Conservation (phyloP, 1,284 basidiomycete genomes). For the Hypsizygus ulmarius region DNA sequence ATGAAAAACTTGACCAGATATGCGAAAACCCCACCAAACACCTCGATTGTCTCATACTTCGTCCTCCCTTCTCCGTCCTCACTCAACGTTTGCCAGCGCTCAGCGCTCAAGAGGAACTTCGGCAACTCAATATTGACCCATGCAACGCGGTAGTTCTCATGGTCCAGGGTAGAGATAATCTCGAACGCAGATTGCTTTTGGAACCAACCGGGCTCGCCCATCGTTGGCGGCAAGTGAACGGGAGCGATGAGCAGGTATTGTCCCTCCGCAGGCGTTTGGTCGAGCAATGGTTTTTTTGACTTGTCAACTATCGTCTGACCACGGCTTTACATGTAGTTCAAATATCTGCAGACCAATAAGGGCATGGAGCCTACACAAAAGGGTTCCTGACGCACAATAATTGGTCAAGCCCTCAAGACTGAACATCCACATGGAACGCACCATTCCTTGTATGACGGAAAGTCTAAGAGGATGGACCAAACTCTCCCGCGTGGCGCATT, state of each 20-base stretch:
- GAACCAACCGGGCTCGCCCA: conserved; percentile 24
- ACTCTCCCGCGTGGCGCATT: conserved; percentile 45
- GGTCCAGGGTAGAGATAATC: conserved; percentile 47
- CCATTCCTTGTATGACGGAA: conserved; percentile 35
- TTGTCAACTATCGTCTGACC: conserved; percentile 49
- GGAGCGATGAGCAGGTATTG: conserved; percentile 45
- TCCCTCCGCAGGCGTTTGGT: conserved; percentile 50
- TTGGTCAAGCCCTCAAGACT: too few species aligned
- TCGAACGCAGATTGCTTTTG: conserved; percentile 35
- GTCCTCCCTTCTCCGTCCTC: conserved; percentile 50
- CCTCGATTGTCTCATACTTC: conserved; percentile 63
- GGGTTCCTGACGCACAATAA: conserved; percentile 50
- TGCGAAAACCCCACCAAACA: conserved; percentile 55
- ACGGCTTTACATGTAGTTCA: conserved; percentile 40
- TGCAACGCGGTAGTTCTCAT: conserved; percentile 49
- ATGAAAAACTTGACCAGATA: conserved; percentile 53
- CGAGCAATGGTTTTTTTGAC: conserved; percentile 37
- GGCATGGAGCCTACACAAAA: conserved; percentile 48
- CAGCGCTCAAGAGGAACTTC: conserved; percentile 46
- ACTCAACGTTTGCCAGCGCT: conserved; percentile 65
- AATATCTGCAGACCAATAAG: background rate
- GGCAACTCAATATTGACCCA: conserved; percentile 50
- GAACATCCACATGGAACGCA: too few species aligned
- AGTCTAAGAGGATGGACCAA: conserved; percentile 45
- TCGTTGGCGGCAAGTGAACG: conserved; percentile 57